Evolutionary conservation across 768 basidiomycete genomes (phyloP).

Genomic region (Leccinum truebloodii): DNA sequence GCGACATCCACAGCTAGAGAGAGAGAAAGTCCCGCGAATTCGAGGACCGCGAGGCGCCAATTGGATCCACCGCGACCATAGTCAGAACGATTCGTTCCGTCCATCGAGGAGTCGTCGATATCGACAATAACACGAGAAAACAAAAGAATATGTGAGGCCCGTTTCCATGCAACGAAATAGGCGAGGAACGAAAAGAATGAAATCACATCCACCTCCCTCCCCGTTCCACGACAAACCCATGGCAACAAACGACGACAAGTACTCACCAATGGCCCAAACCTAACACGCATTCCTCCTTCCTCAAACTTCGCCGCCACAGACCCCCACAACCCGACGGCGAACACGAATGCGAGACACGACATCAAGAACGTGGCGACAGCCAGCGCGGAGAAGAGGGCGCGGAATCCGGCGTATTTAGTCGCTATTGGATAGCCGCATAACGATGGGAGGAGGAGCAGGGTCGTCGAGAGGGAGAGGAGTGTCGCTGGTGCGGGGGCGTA

Average conservation of each 20-base stretch:
- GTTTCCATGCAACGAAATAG: background rate
- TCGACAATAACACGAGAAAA: background rate
- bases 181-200: background rate
- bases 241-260: background rate
- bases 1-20: conserved; percentile 4
- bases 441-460: background rate
- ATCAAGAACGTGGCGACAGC: background rate
- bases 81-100: conserved; percentile 20
- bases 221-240: too few species aligned
- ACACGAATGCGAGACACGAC: conserved; percentile 3
- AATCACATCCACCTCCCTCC: background rate
- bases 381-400: background rate
- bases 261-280: conserved; percentile 8
- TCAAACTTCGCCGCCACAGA: background rate
- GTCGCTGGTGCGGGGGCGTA: background rate
- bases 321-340: conserved; percentile 1
- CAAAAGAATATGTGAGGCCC: background rate
- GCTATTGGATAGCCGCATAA: background rate
- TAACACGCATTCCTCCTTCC: background rate
- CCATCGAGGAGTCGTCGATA: conserved; percentile 55
- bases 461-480: background rate
- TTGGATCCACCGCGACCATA: conserved; percentile 10
- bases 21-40: too few species aligned
- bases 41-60: too few species aligned
- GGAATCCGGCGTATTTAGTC: background rate